phyloP scores from a whole-genome alignment of 345 rosid genomes.

The Citrus medica region DNA sequence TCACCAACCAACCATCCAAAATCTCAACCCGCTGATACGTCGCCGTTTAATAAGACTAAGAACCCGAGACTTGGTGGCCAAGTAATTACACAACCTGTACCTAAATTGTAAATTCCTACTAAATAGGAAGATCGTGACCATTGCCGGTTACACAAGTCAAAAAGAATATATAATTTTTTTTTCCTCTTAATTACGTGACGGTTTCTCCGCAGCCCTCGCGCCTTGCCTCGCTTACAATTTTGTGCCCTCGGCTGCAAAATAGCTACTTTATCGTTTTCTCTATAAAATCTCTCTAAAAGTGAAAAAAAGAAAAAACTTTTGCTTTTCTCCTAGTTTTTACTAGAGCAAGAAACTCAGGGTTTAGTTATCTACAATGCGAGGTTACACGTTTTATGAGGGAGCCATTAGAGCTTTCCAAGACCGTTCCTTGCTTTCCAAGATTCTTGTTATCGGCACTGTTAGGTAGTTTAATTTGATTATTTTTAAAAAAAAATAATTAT shows the following conservation, averaged over 20 bases:
- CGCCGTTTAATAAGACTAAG: too few species aligned
- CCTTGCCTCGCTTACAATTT: neutral
- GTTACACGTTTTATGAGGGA: conserved; percentile 34
- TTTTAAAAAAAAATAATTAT: too few species aligned
- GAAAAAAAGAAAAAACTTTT: too few species aligned
- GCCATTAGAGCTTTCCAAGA: conserved; percentile 37
- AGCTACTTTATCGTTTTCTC: conserved; percentile 18
- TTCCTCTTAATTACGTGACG: neutral
- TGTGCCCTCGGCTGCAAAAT: neutral
- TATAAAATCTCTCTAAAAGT: neutral
- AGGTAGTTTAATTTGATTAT: conserved; percentile 19
- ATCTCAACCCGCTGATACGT: too few species aligned
- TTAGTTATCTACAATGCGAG: conserved; percentile 24
- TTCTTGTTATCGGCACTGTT: conserved; percentile 47
- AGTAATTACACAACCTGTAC: neutral
- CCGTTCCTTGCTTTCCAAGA: conserved; percentile 44
- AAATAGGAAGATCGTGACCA: neutral
- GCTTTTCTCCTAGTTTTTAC: neutral
- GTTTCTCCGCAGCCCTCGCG: neutral
- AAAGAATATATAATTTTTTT: neutral
- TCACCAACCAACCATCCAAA: too few species aligned
- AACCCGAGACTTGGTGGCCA: neutral
- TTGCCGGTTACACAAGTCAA: neutral
- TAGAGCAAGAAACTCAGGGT: neutral
- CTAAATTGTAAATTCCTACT: neutral